These are phyloP conservation scores for Tilletia horrida DNA, from an alignment of 1,284 basidiomycete species.

Conservation along the genomic window DNA sequence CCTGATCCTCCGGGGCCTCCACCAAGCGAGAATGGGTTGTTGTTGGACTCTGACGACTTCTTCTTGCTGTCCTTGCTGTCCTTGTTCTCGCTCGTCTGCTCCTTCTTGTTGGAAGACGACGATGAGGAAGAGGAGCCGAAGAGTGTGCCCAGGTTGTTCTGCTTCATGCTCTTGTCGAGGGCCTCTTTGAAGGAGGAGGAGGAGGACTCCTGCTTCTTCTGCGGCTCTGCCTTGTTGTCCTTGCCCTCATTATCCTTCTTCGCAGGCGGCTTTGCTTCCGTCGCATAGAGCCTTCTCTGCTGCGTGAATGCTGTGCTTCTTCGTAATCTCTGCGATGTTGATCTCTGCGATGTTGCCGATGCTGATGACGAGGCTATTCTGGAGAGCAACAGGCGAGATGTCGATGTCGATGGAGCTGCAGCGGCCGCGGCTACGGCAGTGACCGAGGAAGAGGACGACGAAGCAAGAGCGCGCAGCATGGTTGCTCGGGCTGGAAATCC, in stretches of 20 bases:
- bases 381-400: neutral
- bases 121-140: conserved; percentile 24
- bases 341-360: neutral
- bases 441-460: neutral
- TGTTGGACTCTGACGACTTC: conserved; percentile 16
- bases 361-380: neutral
- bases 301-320: neutral
- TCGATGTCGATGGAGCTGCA: neutral
- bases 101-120: conserved; percentile 21
- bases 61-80: conserved; percentile 32
- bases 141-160: conserved; percentile 25
- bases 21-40: conserved; percentile 20
- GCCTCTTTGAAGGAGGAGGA: conserved; percentile 10
- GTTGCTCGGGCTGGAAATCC: too few relatives aligned
- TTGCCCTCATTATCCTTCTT: conserved; percentile 21
- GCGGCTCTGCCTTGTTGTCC: conserved; percentile 16
- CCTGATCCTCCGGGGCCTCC: conserved; percentile 30
- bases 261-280: conserved; percentile 18
- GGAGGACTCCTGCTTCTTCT: conserved; percentile 3
- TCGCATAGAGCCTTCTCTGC: neutral
- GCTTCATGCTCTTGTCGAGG: conserved; percentile 18
- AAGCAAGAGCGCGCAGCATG: conserved; percentile 12
- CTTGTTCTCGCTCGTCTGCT: conserved; percentile 37
- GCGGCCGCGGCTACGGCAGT: neutral
- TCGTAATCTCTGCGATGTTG: neutral